These are phyloP conservation scores for Candida montana DNA, from an alignment of 805 yeast species.

Conservation along the genomic window DNA sequence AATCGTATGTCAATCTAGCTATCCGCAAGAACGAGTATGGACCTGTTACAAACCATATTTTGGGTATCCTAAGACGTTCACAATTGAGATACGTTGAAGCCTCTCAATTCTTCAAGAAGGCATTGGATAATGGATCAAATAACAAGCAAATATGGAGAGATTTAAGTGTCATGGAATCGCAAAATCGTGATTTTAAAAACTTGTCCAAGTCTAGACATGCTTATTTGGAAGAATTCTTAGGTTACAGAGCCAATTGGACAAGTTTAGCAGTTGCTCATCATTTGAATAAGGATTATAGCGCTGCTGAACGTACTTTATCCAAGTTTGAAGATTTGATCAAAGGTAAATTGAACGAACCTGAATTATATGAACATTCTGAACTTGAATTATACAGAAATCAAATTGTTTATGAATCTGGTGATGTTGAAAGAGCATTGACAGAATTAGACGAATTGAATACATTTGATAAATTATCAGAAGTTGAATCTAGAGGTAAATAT, in stretches of 20 bases:
- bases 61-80: slow-evolving; percentile 77
- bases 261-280: slow-evolving; percentile 82
- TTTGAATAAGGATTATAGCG: slow-evolving; percentile 57
- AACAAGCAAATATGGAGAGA: slow-evolving; percentile 81
- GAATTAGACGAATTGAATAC: slow-evolving; percentile 57
- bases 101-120: slow-evolving; percentile 67
- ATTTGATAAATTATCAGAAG: slow-evolving; percentile 52
- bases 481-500: slow-evolving; percentile 65
- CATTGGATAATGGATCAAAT: slow-evolving; percentile 70
- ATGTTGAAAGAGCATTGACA: slow-evolving; percentile 34
- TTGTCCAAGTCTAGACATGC: slow-evolving; percentile 59
- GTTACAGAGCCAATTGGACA: slow-evolving; percentile 88
- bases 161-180: slow-evolving; percentile 72
- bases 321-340: slow-evolving; percentile 72
- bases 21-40: slow-evolving; percentile 51
- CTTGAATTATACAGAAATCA: slow-evolving; percentile 67
- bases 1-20: slow-evolving; percentile 55
- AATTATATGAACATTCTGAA: slow-evolving; percentile 76
- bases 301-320: slow-evolving; percentile 65
- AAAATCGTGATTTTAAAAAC: slow-evolving; percentile 65
- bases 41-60: slow-evolving; percentile 75
- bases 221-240: slow-evolving; percentile 68
- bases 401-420: slow-evolving; percentile 52
- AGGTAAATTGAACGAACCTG: slow-evolving; percentile 62
- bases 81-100: slow-evolving; percentile 70